These are phyloP conservation scores for Collybia nuda DNA, from an alignment of 768 basidiomycete species.

Conservation along the genomic window DNA sequence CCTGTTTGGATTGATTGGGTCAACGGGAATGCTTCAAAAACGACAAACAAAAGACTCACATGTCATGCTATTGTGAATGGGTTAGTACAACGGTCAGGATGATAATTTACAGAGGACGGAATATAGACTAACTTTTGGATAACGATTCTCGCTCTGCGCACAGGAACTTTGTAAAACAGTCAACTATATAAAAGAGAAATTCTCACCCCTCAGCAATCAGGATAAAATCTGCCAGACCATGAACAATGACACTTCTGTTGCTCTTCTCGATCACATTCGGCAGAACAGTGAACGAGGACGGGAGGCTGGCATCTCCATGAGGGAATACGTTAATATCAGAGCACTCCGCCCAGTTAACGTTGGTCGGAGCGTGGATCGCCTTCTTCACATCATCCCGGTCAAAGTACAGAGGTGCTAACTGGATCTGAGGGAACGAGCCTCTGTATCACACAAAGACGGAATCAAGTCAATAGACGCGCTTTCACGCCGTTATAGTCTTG, in stretches of 20 bases:
- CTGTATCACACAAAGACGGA: constrained; percentile 25
- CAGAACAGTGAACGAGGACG: constrained; percentile 62
- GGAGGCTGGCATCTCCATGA: constrained; percentile 57
- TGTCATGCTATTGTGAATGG: constrained; percentile 35
- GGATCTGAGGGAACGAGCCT: constrained; percentile 53
- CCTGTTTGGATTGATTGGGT: constrained; percentile 27
- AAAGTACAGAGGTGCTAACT: constrained; percentile 66
- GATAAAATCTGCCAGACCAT: constrained; percentile 73
- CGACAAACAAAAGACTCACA: constrained; percentile 22
- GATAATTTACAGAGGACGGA: background rate
- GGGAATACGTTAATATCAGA: constrained; percentile 61
- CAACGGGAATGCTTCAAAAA: background rate
- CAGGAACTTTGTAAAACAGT: background rate
- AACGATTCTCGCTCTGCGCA: constrained; percentile 51
- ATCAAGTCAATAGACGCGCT: background rate
- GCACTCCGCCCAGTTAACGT: constrained; percentile 66
- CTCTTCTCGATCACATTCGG: constrained; percentile 79
- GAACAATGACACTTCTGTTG: constrained; percentile 63
- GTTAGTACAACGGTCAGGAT: background rate
- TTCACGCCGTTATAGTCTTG: background rate
- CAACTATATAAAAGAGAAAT: background rate
- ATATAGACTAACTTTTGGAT: constrained; percentile 55
- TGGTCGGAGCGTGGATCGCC: constrained; percentile 68
- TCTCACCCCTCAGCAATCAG: constrained; percentile 73
- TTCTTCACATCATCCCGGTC: constrained; percentile 65